Percentiles rank a stretch among this genome's conserved stretches.
Conservation (phyloP, 2,329 filamentous ascomycete genomes). For the Fusarium buxicola region DNA sequence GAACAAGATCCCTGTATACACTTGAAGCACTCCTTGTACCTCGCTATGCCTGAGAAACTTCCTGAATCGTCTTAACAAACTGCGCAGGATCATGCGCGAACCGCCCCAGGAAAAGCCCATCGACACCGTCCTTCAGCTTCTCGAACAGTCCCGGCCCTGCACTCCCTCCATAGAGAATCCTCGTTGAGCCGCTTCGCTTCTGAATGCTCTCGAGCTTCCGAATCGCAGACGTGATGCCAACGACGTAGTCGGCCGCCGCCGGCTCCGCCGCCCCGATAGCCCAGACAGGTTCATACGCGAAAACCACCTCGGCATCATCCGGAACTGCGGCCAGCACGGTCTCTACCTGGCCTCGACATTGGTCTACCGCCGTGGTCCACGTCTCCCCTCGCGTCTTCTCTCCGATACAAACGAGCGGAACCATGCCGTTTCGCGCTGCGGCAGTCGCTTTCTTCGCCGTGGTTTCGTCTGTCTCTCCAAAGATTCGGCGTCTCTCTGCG, state of each 20-base stretch:
- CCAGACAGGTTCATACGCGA: slow-evolving; percentile 92
- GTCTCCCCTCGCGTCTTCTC: slow-evolving; percentile 69
- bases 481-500: slow-evolving; percentile 78
- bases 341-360: slow-evolving; percentile 75
- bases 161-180: slow-evolving; percentile 85
- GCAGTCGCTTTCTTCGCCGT: slow-evolving; percentile 78
- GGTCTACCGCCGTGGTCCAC: slow-evolving; percentile 67
- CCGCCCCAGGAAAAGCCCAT: slow-evolving; percentile 83
- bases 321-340: slow-evolving; percentile 71
- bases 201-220: slow-evolving; percentile 64
- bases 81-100: slow-evolving; percentile 83
- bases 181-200: slow-evolving; percentile 66
- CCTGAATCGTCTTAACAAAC: slow-evolving; percentile 77
- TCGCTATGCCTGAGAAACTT: slow-evolving; percentile 66
- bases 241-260: slow-evolving; percentile 78
- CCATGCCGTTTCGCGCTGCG: slow-evolving; percentile 74
- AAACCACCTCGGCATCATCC: slow-evolving; percentile 73
- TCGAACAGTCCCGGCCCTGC: slow-evolving; percentile 82
- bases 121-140: slow-evolving; percentile 74
- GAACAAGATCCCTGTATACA: background rate
- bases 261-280: slow-evolving; percentile 82
- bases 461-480: slow-evolving; percentile 78
- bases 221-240: slow-evolving; percentile 74
- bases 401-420: slow-evolving; percentile 84
- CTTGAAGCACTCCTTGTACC: too few relatives aligned